These are phyloP conservation scores for Rhizopogon sp. DNA, from an alignment of 768 basidiomycete species.

Conservation along the genomic window DNA sequence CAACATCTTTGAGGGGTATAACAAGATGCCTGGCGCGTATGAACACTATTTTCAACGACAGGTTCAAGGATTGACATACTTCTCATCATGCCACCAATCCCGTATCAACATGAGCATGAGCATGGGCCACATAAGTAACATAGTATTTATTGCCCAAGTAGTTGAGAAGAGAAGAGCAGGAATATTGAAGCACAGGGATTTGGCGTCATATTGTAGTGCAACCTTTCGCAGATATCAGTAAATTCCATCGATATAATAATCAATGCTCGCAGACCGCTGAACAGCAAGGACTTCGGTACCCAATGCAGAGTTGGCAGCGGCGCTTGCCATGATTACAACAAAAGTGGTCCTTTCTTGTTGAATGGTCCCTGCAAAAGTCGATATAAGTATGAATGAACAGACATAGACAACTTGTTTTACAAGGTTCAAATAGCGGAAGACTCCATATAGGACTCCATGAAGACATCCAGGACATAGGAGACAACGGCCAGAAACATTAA, in stretches of 20 bases:
- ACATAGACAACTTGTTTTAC: too few species aligned
- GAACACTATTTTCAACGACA: background rate
- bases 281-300: constrained; percentile 46
- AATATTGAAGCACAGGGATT: constrained; percentile 41
- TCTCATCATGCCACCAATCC: constrained; percentile 43
- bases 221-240: background rate
- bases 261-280: constrained; percentile 22
- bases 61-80: constrained; percentile 19
- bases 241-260: background rate
- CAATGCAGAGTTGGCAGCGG: constrained; percentile 39
- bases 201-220: constrained; percentile 44
- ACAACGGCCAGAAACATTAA: constrained; percentile 37
- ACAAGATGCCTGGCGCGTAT: constrained; percentile 29
- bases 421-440: too few species aligned
- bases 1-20: constrained; percentile 52
- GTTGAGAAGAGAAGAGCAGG: constrained; percentile 22
- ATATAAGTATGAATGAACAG: too few species aligned
- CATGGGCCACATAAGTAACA: background rate
- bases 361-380: constrained; percentile 6
- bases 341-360: constrained; percentile 49
- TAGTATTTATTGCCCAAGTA: constrained; percentile 28
- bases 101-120: constrained; percentile 15
- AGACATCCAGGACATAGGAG: too few species aligned
- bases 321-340: constrained; percentile 33
- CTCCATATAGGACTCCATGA: too few species aligned